Conservation (phyloP, 2,329 filamentous ascomycete species). For the Fusarium praegraminearum region DNA sequence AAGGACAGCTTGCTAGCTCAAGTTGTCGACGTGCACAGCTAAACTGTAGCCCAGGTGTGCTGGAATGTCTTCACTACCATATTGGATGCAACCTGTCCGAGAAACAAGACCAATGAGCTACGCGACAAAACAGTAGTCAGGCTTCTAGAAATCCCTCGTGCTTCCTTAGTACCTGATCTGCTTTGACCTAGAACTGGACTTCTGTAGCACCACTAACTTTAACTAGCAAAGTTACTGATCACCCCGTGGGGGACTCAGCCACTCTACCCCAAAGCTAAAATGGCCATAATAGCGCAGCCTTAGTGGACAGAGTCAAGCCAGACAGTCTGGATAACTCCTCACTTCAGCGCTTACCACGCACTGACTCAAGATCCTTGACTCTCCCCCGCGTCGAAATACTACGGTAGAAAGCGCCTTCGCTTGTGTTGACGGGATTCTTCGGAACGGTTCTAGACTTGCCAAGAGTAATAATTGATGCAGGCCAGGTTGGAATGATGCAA, state of each 20-base stretch:
- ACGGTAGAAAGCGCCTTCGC: neutral
- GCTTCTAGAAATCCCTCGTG: conserved; percentile 15
- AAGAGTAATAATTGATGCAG: conserved; percentile 5
- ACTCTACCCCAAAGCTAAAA: neutral
- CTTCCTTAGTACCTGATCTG: conserved; percentile 9
- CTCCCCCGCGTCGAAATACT: conserved; percentile 11
- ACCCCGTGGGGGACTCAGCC: neutral
- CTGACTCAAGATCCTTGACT: neutral
- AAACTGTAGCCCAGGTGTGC: neutral
- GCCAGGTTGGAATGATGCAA: conserved; percentile 11
- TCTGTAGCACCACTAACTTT: neutral
- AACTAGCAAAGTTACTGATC: neutral
- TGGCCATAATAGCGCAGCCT: neutral
- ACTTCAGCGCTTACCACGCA: neutral
- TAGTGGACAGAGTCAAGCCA: neutral
- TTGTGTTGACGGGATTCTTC: conserved; percentile 9
- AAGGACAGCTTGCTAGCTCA: neutral
- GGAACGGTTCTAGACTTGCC: conserved; percentile 10
- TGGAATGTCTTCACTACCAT: neutral
- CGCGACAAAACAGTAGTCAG: neutral
- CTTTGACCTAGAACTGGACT: neutral
- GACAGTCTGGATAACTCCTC: neutral
- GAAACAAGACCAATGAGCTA: neutral
- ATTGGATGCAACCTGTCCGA: neutral
- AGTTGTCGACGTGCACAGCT: neutral